Evolutionary conservation across 2,329 filamentous ascomycete genomes (phyloP).

Genomic region (Colletotrichum spinosum): DNA sequence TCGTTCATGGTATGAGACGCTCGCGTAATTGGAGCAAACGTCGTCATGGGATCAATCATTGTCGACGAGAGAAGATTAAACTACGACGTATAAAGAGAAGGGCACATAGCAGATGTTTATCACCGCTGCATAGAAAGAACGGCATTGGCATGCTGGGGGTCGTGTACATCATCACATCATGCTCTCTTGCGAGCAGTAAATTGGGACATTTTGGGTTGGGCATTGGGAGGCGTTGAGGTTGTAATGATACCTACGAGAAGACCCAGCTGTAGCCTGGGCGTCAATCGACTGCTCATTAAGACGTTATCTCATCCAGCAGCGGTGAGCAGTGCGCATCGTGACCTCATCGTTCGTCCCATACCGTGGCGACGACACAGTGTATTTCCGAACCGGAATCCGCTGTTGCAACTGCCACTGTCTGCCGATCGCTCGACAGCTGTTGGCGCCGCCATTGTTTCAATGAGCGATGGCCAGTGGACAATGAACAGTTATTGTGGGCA

Average conservation of each 20-base stretch:
- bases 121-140: slow-evolving; percentile 19
- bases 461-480: too few relatives aligned
- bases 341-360: not conserved
- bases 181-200: slow-evolving; percentile 16
- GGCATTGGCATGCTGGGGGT: slow-evolving; percentile 26
- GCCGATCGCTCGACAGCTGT: too few relatives aligned
- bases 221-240: slow-evolving; percentile 36
- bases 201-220: slow-evolving; percentile 10
- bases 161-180: slow-evolving; percentile 34
- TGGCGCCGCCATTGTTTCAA: too few relatives aligned
- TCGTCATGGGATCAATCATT: too few relatives aligned
- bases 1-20: slow-evolving; percentile 82
- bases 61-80: too few relatives aligned
- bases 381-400: slow-evolving; percentile 29
- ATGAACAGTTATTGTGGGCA: too few relatives aligned
- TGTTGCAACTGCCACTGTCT: too few relatives aligned
- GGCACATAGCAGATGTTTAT: slow-evolving; percentile 2
- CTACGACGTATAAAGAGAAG: not conserved
- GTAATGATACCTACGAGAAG: slow-evolving; percentile 35
- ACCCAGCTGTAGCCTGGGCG: slow-evolving; percentile 12
- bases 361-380: slow-evolving; percentile 20
- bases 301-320: not conserved
- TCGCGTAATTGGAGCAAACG: not conserved
- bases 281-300: not conserved
- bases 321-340: not conserved